Conservation (phyloP, 192 early-diverging fungal species). For the Coemansia sp. region DNA sequence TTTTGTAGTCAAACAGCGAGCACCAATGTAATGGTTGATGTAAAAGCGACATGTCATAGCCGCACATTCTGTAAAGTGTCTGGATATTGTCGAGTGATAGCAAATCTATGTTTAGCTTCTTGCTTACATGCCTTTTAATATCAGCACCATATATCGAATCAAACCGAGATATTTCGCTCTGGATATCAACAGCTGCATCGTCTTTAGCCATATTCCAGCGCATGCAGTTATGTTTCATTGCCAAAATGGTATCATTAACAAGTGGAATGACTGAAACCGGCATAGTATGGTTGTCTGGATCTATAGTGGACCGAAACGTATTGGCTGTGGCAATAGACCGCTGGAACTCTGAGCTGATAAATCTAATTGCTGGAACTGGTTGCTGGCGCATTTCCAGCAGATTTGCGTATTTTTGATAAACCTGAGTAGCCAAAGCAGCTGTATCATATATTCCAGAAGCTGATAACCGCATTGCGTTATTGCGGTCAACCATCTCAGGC, state of each 20-base stretch:
- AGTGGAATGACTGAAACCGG: constrained; percentile 27
- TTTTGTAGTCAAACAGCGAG: constrained; percentile 22
- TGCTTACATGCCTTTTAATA: neutral
- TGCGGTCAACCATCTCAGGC: constrained; percentile 9
- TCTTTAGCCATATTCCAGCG: constrained; percentile 15
- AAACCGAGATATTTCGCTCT: constrained; percentile 12
- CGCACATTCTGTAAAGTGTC: constrained; percentile 32
- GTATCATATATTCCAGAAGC: constrained; percentile 17
- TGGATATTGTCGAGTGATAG: constrained; percentile 10
- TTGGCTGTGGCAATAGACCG: constrained; percentile 29
- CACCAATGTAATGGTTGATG: constrained; percentile 24
- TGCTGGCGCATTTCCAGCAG: constrained; percentile 2
- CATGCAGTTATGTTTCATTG: constrained; percentile 34
- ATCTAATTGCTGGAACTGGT: neutral
- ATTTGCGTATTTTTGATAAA: constrained; percentile 6
- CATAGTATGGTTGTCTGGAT: constrained; percentile 9
- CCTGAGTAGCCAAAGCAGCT: constrained; percentile 12
- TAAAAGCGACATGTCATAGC: constrained; percentile 36
- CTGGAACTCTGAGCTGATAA: constrained; percentile 40
- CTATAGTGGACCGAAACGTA: constrained; percentile 18
- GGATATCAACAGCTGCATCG: neutral
- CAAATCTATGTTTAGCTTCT: neutral
- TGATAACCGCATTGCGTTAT: constrained; percentile 13
- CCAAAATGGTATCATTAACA: constrained; percentile 23
- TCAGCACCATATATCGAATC: constrained; percentile 17